Base-by-base conservation (phyloP, 1,284 basidiomycete genomes). In the Cerrena zonata region DNA sequence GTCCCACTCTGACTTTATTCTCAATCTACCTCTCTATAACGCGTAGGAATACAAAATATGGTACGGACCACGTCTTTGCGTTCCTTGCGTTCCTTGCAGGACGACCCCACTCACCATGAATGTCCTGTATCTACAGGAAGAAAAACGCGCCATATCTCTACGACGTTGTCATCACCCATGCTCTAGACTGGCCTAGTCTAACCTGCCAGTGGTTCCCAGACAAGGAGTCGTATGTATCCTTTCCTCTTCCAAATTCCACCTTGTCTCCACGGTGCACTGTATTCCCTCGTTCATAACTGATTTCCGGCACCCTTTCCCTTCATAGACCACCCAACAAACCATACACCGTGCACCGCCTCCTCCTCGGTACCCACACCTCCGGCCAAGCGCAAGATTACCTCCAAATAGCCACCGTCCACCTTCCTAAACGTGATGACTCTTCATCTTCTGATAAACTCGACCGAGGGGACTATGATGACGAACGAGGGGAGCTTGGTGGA, bases 191-290 rank as follows among this genome's bases (percentile, higher is more conserved):
- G 96, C 96, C 96, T 15, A 93, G 88, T 61, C 69, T 99, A 61
- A 99, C 96, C 2, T 94, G 91, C 67, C 96, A 99, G 72, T 99
- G 96, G 96, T 91, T 99, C 67, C 96, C 96, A 0, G 95, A 99
- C 75, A 88, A 86, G 69, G 93, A 97, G 70, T 80, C 81, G 92
- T 94, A 61, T 62, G 89, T 74, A 26, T 24, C 19, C 18, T 27
- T 30, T 34, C n/a, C n/a, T n/a, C n/a, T n/a, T n/a, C n/a, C n/a
- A n/a, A n/a, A n/a, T n/a, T n/a, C n/a, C n/a, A n/a, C n/a, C n/a
- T n/a, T n/a, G n/a, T 36, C 39, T 50, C 11, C 13, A 40, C 30
- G 11, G 19, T 34, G 30, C 46, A 40, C 47, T 27, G 30, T 34
- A 18, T 23, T 22, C 39, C 56, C 25, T 27, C 43, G 5, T 21